A percentile compares a stretch with the other conserved stretches of the same genome.
phyloP scores from a whole-genome alignment of 331 rosid genomes.

The Erythrophleum ivorense region DNA sequence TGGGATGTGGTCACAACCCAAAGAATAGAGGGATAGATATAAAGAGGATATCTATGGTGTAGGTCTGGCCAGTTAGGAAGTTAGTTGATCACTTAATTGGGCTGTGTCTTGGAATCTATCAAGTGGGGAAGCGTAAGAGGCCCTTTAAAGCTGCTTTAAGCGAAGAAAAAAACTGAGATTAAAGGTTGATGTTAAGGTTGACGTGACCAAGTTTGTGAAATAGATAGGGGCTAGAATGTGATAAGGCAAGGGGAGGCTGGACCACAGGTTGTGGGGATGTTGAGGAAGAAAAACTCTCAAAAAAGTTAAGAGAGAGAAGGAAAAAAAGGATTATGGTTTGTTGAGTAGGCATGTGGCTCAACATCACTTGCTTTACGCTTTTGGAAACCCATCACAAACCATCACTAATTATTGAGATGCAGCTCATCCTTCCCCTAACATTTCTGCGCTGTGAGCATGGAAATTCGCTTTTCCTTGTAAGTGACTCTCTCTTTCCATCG shows the following conservation, averaged over 20 bases:
- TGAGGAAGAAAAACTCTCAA: constrained; percentile 27
- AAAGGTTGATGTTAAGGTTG: constrained; percentile 74
- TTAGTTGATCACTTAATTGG: constrained; percentile 48
- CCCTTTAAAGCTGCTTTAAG: constrained; percentile 40
- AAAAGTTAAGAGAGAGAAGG: background rate
- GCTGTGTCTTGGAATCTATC: constrained; percentile 55
- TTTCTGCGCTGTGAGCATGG: constrained; percentile 51
- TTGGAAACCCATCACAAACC: constrained; percentile 39
- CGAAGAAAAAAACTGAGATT: constrained; percentile 45
- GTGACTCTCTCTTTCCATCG: constrained; percentile 55
- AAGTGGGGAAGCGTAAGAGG: background rate
- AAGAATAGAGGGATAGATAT: constrained; percentile 30
- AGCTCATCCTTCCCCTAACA: constrained; percentile 61
- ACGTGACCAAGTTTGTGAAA: constrained; percentile 79
- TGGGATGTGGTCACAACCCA: background rate
- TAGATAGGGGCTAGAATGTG: constrained; percentile 55
- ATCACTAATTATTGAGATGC: constrained; percentile 79
- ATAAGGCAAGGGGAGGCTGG: constrained; percentile 70
- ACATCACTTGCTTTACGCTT: constrained; percentile 75
- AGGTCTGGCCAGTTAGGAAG: constrained; percentile 34
- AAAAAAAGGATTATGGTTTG: constrained; percentile 53
- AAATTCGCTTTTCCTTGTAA: constrained; percentile 49
- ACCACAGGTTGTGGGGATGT: constrained; percentile 66
- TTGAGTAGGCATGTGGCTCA: constrained; percentile 84
- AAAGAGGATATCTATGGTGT: background rate